Evolutionary conservation across 2,329 filamentous ascomycete genomes (phyloP).

Genomic region (Fusarium begoniae): DNA sequence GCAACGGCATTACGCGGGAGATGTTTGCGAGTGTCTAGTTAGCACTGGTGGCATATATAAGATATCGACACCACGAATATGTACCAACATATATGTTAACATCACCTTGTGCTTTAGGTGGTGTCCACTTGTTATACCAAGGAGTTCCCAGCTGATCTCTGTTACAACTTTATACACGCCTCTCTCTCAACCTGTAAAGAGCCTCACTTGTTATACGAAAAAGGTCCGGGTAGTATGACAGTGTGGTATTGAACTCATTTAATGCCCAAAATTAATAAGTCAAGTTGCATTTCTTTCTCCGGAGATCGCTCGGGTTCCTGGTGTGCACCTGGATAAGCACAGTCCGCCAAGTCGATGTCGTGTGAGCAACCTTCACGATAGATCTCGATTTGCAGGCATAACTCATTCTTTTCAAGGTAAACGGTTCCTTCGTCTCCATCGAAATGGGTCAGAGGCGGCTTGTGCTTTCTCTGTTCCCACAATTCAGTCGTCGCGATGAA

Average conservation of each 20-base stretch:
- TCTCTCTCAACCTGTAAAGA: rapidly evolving
- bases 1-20: background rate
- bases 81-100: rapidly evolving
- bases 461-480: slow-evolving; percentile 22
- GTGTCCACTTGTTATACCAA: background rate
- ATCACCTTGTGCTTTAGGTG: background rate
- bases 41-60: background rate
- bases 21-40: background rate
- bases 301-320: background rate
- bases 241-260: background rate
- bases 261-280: background rate
- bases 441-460: background rate
- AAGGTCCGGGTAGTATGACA: rapidly evolving
- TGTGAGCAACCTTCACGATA: background rate
- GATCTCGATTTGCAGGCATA: slow-evolving; percentile 20
- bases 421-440: background rate
- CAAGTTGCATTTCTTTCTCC: background rate
- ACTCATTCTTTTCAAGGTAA: background rate
- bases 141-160: background rate
- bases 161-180: background rate
- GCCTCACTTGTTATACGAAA: background rate
- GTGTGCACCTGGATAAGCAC: background rate
- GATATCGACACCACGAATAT: rapidly evolving
- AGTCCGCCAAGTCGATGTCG: slow-evolving; percentile 7
- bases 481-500: slow-evolving; percentile 35